Percentiles rank a stretch among this genome's conserved stretches.
Evolutionary conservation across 2,329 filamentous ascomycete genomes (phyloP).

Genomic region (Ilyonectria mors-panacis): DNA sequence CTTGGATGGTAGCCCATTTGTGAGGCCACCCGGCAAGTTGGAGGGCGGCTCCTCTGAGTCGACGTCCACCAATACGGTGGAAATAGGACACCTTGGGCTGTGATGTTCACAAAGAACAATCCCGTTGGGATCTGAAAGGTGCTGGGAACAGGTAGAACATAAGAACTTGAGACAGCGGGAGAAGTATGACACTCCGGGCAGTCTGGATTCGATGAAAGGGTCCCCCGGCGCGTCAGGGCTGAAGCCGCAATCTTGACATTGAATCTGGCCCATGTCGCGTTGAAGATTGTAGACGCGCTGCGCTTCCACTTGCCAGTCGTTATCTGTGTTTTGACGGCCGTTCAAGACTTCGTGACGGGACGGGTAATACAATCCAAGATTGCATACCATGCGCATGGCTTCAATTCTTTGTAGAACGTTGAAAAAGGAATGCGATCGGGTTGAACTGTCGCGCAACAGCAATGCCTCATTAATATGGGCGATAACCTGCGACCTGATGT

Average conservation of each 20-base stretch:
- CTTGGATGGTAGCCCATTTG: background rate
- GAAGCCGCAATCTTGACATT: background rate
- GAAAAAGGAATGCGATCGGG: slow-evolving; percentile 45
- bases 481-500: slow-evolving; percentile 47
- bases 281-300: background rate
- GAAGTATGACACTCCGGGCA: background rate
- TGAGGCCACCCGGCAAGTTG: background rate
- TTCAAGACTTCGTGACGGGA: slow-evolving; percentile 37
- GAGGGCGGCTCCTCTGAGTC: too few species aligned
- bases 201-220: background rate
- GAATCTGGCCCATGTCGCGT: background rate
- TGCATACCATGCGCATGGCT: slow-evolving; percentile 59
- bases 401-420: slow-evolving; percentile 62
- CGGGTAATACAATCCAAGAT: slow-evolving; percentile 58
- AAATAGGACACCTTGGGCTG: background rate
- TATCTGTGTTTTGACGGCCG: background rate
- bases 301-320: background rate
- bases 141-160: background rate
- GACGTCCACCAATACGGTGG: background rate
- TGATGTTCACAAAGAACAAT: background rate
- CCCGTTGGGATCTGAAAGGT: background rate
- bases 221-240: background rate
- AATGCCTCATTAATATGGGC: slow-evolving; percentile 53
- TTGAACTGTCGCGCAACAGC: slow-evolving; percentile 26
- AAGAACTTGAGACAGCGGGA: background rate